phyloP scores from a whole-genome alignment of 2,329 filamentous ascomycete species.

The Achaetomium macrosporum region DNA sequence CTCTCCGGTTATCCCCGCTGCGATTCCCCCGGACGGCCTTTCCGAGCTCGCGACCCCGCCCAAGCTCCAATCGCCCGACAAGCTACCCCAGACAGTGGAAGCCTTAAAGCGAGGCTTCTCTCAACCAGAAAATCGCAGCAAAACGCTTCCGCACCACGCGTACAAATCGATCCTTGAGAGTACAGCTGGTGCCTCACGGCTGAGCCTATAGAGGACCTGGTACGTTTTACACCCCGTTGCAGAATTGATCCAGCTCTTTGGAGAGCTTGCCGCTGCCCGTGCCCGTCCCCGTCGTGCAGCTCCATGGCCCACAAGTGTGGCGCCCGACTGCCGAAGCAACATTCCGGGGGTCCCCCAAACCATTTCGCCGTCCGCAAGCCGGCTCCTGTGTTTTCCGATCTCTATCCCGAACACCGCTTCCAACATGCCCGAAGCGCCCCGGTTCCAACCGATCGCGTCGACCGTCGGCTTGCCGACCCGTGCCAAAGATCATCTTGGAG shows the following conservation, averaged over 20 bases:
- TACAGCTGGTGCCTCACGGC: not conserved
- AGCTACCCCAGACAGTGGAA: not conserved
- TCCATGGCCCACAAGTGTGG: conserved; percentile 11
- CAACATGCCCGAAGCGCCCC: not conserved
- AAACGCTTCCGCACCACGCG: not conserved
- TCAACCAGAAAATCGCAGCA: not conserved
- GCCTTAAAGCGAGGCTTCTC: not conserved
- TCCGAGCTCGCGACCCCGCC: conserved; percentile 23
- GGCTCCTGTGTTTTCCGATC: conserved; percentile 6
- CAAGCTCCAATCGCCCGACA: conserved; percentile 4
- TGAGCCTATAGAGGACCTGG: not conserved
- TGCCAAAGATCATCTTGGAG: conserved; percentile 5
- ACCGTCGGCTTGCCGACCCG: conserved; percentile 8
- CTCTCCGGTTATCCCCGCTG: conserved; percentile 8
- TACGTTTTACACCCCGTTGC: conserved; percentile 1
- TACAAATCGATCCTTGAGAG: not conserved
- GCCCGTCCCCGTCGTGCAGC: conserved; percentile 6
- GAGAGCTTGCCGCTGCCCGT: conserved; percentile 9
- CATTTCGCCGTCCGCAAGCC: not conserved
- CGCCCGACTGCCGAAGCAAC: conserved; percentile 16
- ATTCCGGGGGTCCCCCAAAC: not conserved
- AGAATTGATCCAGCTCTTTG: not conserved
- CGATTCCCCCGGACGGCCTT: not conserved
- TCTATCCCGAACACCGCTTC: not conserved
- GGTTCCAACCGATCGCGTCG: conserved; percentile 5